Evolutionary conservation across 768 basidiomycete genomes (phyloP), one percentile per base, ranked within the genome.

Genomic region (Termitomyces sp.): DNA sequence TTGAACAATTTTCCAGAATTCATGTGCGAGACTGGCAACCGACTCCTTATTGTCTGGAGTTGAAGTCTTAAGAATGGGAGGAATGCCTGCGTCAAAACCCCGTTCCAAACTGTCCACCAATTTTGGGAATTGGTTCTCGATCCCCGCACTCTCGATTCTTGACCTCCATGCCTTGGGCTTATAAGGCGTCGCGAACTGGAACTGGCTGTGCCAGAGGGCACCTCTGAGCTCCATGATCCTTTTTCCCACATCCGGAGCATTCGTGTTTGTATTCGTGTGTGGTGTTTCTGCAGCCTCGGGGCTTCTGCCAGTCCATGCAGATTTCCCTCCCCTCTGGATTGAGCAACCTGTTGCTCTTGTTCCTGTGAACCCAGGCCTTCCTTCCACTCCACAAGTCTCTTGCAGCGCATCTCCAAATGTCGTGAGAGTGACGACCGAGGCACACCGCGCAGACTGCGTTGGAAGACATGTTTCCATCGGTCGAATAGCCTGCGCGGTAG

Each of bases 121-220:
- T 1, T 18, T 18, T 5, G 40, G 40, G 5, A 3, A 18, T 2
- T 0, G 1, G 1, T 1, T 6, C 5, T 10, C 2, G 16, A 41
- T 10, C 1, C 16, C 8, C 7, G 40, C 40, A 7, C 8, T 7
- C 1, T 4, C 3, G 5, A 41, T 41, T 0, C n/a, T 4, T 2
- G 0, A 0, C 8, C 8, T 5, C 40, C 18, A 41, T 1, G 40
- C 40, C 1, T 18, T 6, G 0, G 18, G 18, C 6, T 41, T 18
- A 5, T 41, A 41, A 1, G 18, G 40, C 0, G 18, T 4, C 1
- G 18, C 4, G 8, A 41, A 41, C 1, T 8, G 18, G n/a, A 41
- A 41, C 0, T n/a, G 1, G 16, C n/a, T 41, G 40, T 5, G 40
- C 18, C 0, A 18, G 40, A 41, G 13, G 13, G 14, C 38, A 40